These are phyloP conservation scores for Ochetophila trinervis DNA, from an alignment of 306 rosid species.

Conservation along the genomic window DNA sequence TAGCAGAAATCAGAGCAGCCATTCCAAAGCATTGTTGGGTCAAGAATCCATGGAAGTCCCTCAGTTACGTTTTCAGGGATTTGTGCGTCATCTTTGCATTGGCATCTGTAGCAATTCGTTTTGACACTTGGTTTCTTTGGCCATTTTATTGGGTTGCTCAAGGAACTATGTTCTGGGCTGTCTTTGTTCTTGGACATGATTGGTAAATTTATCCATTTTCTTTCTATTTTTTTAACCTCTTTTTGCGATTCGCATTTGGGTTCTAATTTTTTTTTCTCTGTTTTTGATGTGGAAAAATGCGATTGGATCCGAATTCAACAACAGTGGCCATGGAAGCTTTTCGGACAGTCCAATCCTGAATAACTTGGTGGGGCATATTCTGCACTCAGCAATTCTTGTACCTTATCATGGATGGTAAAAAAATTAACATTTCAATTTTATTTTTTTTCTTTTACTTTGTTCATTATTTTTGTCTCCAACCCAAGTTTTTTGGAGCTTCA, in stretches of 20 bases:
- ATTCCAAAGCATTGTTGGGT: slow-evolving; percentile 91
- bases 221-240: not conserved
- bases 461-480: not conserved
- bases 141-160: slow-evolving; percentile 77
- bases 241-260: not conserved
- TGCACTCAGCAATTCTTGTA: slow-evolving; percentile 87
- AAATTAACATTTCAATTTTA: slow-evolving; percentile 16
- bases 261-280: not conserved
- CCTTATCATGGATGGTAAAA: slow-evolving; percentile 92
- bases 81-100: slow-evolving; percentile 38
- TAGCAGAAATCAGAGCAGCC: slow-evolving; percentile 80
- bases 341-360: slow-evolving; percentile 56
- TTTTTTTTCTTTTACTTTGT: slow-evolving; percentile 2
- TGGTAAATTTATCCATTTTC: slow-evolving; percentile 40
- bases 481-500: not conserved
- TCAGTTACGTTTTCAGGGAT: slow-evolving; percentile 69
- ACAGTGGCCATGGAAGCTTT: slow-evolving; percentile 99
- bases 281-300: not conserved
- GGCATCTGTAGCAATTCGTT: slow-evolving; percentile 38
- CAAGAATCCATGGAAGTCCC: slow-evolving; percentile 71
- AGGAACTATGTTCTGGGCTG: slow-evolving; percentile 98
- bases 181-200: slow-evolving; percentile 95
- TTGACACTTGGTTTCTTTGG: slow-evolving; percentile 58
- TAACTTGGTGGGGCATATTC: slow-evolving; percentile 68
- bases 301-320: slow-evolving; percentile 10